A percentile compares a stretch with the other conserved stretches of the same genome.
phyloP scores from a whole-genome alignment of 768 basidiomycete genomes.

The Agaricus blazei region DNA sequence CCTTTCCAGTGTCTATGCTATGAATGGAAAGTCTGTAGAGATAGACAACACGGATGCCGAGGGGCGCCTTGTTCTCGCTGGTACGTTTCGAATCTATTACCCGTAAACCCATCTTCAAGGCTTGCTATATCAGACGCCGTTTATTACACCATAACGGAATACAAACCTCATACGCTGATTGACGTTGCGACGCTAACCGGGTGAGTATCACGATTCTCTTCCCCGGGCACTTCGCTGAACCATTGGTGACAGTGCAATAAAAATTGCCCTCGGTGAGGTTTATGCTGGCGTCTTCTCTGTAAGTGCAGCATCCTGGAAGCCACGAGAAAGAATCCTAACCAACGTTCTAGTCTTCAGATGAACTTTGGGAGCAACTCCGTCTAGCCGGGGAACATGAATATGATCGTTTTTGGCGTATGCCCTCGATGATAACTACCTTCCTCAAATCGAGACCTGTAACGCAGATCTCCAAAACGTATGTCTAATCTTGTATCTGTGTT shows the following conservation, averaged over 20 bases:
- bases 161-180: conserved; percentile 76
- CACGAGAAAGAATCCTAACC: not conserved
- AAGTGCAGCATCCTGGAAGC: conserved; percentile 14
- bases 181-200: conserved; percentile 88
- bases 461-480: conserved; percentile 78
- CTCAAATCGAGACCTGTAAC: conserved; percentile 72
- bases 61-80: conserved; percentile 71
- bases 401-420: conserved; percentile 89
- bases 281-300: conserved; percentile 80
- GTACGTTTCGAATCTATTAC: conserved; percentile 26
- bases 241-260: conserved; percentile 51
- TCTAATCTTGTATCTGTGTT: not conserved
- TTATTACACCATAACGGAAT: conserved; percentile 74
- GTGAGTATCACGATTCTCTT: conserved; percentile 27
- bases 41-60: conserved; percentile 88
- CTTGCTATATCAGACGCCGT: conserved; percentile 55
- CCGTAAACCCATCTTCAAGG: not conserved
- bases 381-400: conserved; percentile 68
- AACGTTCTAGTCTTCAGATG: conserved; percentile 54
- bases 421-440: conserved; percentile 78
- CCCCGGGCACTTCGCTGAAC: not conserved
- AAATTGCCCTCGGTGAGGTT: conserved; percentile 67
- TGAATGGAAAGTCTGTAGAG: conserved; percentile 86
- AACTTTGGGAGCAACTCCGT: conserved; percentile 66
- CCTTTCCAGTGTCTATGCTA: conserved; percentile 60